phyloP scores from a whole-genome alignment of 2,329 filamentous ascomycete species.

The Aspergillus ibericus region DNA sequence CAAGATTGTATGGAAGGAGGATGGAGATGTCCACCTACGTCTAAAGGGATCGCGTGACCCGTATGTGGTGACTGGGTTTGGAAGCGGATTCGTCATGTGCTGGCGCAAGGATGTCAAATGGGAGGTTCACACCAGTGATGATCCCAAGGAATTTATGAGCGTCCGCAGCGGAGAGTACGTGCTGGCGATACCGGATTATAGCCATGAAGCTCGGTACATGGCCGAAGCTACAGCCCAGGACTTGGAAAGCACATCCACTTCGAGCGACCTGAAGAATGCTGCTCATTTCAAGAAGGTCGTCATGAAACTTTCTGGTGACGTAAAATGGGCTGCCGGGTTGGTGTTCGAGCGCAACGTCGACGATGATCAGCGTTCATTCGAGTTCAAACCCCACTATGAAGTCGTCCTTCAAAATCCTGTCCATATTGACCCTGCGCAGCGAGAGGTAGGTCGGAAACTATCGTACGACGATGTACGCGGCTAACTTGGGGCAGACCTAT shows the following conservation, averaged over 20 bases:
- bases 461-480: neutral
- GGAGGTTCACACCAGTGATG: constrained; percentile 78
- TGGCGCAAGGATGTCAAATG: constrained; percentile 93
- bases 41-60: constrained; percentile 89
- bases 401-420: constrained; percentile 81
- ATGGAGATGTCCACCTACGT: constrained; percentile 90
- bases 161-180: constrained; percentile 96
- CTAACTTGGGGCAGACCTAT: constrained; percentile 56
- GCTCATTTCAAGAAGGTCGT: constrained; percentile 97
- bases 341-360: constrained; percentile 86
- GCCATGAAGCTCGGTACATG: constrained; percentile 75
- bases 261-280: constrained; percentile 66
- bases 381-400: constrained; percentile 90
- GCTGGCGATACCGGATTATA: constrained; percentile 90
- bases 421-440: constrained; percentile 61
- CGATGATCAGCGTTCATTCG: constrained; percentile 72
- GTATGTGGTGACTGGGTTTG: constrained; percentile 87
- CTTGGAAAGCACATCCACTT: constrained; percentile 60
- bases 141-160: constrained; percentile 91
- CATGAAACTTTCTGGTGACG: constrained; percentile 97
- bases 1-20: constrained; percentile 86
- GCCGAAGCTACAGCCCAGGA: constrained; percentile 48
- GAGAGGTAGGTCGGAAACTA: constrained; percentile 41
- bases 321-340: constrained; percentile 86
- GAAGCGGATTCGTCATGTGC: constrained; percentile 96